phyloP scores from a whole-genome alignment of 2,329 filamentous ascomycete species.

The Ascochyta fabae region DNA sequence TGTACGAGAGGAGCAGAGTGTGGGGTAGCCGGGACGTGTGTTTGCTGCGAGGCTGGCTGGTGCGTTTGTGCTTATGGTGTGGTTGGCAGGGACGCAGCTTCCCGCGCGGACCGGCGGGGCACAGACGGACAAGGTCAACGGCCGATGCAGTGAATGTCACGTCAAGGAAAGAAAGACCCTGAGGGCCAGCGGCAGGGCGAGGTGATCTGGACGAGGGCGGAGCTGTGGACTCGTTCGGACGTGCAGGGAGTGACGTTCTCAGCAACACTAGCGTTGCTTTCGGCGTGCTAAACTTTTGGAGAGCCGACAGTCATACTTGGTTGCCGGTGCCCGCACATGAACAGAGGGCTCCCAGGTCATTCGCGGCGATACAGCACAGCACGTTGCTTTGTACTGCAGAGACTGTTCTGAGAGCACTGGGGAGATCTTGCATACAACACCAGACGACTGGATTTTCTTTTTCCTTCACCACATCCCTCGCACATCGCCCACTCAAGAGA shows the following conservation, averaged over 20 bases:
- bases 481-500: neutral
- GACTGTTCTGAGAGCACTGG: neutral
- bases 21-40: constrained; percentile 13
- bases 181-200: constrained; percentile 19
- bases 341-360: no score
- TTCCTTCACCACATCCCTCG: no score
- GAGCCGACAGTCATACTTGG: constrained; percentile 1
- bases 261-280: constrained; percentile 4
- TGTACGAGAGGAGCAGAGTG: neutral
- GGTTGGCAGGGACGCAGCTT: constrained; percentile 15
- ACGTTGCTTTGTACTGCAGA: neutral
- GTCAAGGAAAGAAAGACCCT: constrained; percentile 14
- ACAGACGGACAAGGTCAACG: neutral
- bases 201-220: constrained; percentile 14
- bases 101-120: constrained; percentile 5
- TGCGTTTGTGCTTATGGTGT: constrained; percentile 10
- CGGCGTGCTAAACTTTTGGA: neutral
- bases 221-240: constrained; percentile 14
- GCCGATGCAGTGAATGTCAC: constrained; percentile 6
- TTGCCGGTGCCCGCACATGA: neutral
- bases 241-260: constrained; percentile 14
- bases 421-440: neutral
- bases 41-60: constrained; percentile 14
- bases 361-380: neutral
- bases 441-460: neutral